phyloP scores from a whole-genome alignment of 192 early-diverging fungal species.

The Funneliformis geosporum region DNA sequence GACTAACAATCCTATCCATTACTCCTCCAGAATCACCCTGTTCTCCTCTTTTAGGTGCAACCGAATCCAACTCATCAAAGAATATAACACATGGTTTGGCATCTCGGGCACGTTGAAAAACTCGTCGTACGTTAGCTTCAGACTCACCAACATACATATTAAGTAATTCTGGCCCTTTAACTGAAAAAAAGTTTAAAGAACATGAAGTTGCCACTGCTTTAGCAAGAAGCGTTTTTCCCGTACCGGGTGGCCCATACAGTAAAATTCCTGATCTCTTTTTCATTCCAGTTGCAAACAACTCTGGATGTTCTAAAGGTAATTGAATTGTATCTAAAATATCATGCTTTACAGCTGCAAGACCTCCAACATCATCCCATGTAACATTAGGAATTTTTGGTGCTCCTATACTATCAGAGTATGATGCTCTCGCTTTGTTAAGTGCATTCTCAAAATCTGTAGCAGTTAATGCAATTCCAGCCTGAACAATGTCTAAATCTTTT shows the following conservation, averaged over 20 bases:
- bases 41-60: slow-evolving; percentile 96
- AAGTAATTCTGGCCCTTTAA: slow-evolving; percentile 97
- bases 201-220: slow-evolving; percentile 99
- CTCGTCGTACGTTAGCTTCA: slow-evolving; percentile 93
- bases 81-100: slow-evolving; percentile 98
- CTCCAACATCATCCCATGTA: slow-evolving; percentile 98
- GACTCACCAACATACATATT: slow-evolving; percentile 99
- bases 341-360: slow-evolving; percentile 87
- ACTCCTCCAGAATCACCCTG: slow-evolving; percentile 99
- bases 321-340: slow-evolving; percentile 96
- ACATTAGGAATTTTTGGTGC: slow-evolving; percentile 99
- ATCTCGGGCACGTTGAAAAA: slow-evolving; percentile 95
- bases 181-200: slow-evolving; percentile 96
- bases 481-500: slow-evolving; percentile 56
- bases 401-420: slow-evolving; percentile 89
- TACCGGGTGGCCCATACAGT: slow-evolving; percentile 97
- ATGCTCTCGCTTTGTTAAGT: slow-evolving; percentile 72
- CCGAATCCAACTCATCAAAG: slow-evolving; percentile 98
- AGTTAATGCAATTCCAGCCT: slow-evolving; percentile 75
- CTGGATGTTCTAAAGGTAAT: slow-evolving; percentile 92
- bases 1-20: slow-evolving; percentile 98
- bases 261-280: slow-evolving; percentile 93
- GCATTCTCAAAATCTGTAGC: slow-evolving; percentile 80
- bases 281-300: slow-evolving; percentile 92
- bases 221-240: slow-evolving; percentile 97